Base-by-base conservation (phyloP, 805 yeast genomes). In the Candida ascalaphidarum region DNA sequence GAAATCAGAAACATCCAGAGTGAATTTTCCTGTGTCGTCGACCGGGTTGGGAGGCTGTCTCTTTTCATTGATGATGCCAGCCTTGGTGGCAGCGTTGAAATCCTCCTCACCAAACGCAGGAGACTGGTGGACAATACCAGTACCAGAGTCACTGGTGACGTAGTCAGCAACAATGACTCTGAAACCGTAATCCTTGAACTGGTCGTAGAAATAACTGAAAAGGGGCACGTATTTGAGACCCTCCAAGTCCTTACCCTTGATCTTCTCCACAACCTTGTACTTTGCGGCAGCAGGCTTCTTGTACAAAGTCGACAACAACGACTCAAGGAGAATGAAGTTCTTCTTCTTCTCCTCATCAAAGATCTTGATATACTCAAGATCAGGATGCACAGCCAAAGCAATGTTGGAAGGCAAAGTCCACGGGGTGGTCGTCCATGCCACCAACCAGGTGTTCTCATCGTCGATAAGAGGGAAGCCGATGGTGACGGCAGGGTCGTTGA, bases 71-170 rank as follows among this genome's bases (percentile, higher is more conserved):
- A 89, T 79, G 45, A 92, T 66, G 37, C 95, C 95, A 18, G 75
- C 72, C 14, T 68, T 74, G 26, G 74, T 66, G 48, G 94, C 81
- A 41, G 80, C 94, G 41, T 70, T 73, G 71, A 75, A 86, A 89
- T 92, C 99, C 59, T 77, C 94, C 66, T 92, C 99, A 81, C 99
- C 99, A 61, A 86, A 92, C 30, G 97, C 92, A 39, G 99, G 98
- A 27, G 98, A 77, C 57, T 88, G 95, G 60, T 92, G 98, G 37
- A 92, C 99, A 51, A 92, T 76, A 77, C 99, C 99, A 31, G 98
- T 83, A 85, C 99, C 99, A 25, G 94, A 81, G 41, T 92, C 98
- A 39, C 68, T 77, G 27, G 95, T 74, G 46, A 92, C 98, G 49
- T 82, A 92, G 44, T 71, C 81, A 33, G 78, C 96, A 34, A 68